Percentiles rank a stretch among this genome's conserved stretches.
Evolutionary conservation across 441 rosid species (phyloP).

Genomic region (Adansonia gregorii): DNA sequence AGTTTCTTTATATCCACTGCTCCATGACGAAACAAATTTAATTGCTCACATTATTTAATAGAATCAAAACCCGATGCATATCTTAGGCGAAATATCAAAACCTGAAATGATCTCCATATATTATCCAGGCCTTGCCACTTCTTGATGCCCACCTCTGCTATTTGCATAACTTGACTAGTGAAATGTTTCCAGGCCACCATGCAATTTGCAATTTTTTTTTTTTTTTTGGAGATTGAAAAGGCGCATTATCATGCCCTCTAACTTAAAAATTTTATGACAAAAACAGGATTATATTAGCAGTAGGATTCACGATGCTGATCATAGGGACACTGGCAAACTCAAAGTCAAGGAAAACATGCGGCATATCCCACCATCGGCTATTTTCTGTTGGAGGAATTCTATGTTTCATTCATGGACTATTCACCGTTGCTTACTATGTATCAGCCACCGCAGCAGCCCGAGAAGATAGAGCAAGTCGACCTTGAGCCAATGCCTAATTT

Average conservation of each 20-base stretch:
- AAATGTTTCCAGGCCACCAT: not conserved
- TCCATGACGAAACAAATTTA: not conserved
- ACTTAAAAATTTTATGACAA: not conserved
- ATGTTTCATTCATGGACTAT: slow-evolving; percentile 77
- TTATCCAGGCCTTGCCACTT: not conserved
- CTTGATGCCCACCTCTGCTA: not conserved
- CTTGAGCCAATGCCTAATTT: slow-evolving; percentile 31
- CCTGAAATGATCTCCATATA: not conserved
- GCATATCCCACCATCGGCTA: slow-evolving; percentile 59
- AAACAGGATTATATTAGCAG: slow-evolving; percentile 59
- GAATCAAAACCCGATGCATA: not conserved
- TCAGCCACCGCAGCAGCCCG: slow-evolving; percentile 63
- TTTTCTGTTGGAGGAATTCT: slow-evolving; percentile 69
- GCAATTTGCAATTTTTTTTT: not conserved
- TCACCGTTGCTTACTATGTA: slow-evolving; percentile 63
- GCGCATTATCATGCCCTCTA: not conserved
- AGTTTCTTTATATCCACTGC: not conserved
- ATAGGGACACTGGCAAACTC: slow-evolving; percentile 64
- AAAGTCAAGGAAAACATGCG: slow-evolving; percentile 61
- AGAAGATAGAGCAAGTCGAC: slow-evolving; percentile 28
- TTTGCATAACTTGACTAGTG: not conserved
- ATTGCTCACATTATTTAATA: not conserved
- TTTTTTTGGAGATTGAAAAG: not conserved
- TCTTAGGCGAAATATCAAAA: no score
- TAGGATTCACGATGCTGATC: slow-evolving; percentile 66